Base-by-base conservation (phyloP, 768 basidiomycete species). In the Arthromyces matolae region DNA sequence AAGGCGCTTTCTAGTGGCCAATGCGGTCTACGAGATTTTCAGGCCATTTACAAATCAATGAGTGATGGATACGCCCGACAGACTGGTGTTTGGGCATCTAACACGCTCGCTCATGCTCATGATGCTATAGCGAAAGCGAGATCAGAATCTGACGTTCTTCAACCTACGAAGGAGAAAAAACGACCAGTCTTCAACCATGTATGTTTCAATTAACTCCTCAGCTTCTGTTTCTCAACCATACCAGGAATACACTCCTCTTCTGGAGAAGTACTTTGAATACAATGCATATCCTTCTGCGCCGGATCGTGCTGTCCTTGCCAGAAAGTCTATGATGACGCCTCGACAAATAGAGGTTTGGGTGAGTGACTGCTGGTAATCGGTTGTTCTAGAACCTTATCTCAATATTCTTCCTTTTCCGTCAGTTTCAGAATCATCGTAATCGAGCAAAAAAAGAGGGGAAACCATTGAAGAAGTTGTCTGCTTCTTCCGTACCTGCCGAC, bases 311-410 rank as follows among this genome's bases (percentile, higher is more conserved):
- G 42, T 63, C 0, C 59, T 81, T 0, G 80, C 80, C 0, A 47
- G 61, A 16, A 73, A 74, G 39, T 68, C 74, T 0, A 54, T 57
- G 25, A 79, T 80, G 77, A 58, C 69, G 0, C 57, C 56, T 0
- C 52, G 71, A 1, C 79, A 81, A 49, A 78, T 81, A 5, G 74
- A 77, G 55, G 74, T 79, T 42, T 81, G 80, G 80, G 78, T 79
- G 50, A 1, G 68, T 35, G n/a, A n/a, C n/a, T n/a, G n/a, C n/a
- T n/a, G n/a, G n/a, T n/a, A n/a, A n/a, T n/a, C n/a, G n/a, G n/a
- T n/a, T n/a, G n/a, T n/a, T n/a, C n/a, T n/a, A n/a, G n/a, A n/a
- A n/a, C n/a, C n/a, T n/a, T n/a, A n/a, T n/a, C n/a, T n/a, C n/a
- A n/a, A n/a, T n/a, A n/a, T n/a, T n/a, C n/a, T n/a, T n/a, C n/a